phyloP scores from a whole-genome alignment of 2,329 filamentous ascomycete species.

The Colletotrichum eleusines region DNA sequence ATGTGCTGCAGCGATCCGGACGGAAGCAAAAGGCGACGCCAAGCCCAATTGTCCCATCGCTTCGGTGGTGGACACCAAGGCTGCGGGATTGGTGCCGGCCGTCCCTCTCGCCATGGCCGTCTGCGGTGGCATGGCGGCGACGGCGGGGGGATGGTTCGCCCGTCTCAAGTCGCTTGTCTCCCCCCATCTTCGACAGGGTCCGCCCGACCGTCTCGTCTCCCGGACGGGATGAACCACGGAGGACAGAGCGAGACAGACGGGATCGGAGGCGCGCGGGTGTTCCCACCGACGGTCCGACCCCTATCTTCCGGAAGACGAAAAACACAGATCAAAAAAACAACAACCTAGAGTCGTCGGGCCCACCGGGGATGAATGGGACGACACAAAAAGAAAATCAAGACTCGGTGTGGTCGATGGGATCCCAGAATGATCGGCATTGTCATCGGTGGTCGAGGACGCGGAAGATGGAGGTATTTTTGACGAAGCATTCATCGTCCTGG shows the following conservation, averaged over 20 bases:
- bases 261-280: not conserved
- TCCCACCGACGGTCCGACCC: not conserved
- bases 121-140: not conserved
- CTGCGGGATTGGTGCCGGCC: not conserved
- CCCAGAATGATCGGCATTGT: not conserved
- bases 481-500: conserved; percentile 47
- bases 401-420: not conserved
- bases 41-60: not conserved
- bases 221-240: not conserved
- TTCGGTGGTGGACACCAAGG: not conserved
- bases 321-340: not conserved
- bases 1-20: not conserved
- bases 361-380: not conserved
- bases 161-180: not conserved
- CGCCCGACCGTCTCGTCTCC: not conserved
- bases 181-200: not conserved
- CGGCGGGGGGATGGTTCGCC: not conserved
- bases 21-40: not conserved
- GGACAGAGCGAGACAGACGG: no score
- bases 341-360: not conserved
- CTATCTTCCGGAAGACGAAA: not conserved
- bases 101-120: not conserved
- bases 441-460: conserved; percentile 48
- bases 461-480: conserved; percentile 52
- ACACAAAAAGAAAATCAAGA: not conserved